Percentiles rank a stretch among this genome's conserved stretches.
Evolutionary conservation across 208 protist species (phyloP).

Genomic region (Trichomonas vaginalis): DNA sequence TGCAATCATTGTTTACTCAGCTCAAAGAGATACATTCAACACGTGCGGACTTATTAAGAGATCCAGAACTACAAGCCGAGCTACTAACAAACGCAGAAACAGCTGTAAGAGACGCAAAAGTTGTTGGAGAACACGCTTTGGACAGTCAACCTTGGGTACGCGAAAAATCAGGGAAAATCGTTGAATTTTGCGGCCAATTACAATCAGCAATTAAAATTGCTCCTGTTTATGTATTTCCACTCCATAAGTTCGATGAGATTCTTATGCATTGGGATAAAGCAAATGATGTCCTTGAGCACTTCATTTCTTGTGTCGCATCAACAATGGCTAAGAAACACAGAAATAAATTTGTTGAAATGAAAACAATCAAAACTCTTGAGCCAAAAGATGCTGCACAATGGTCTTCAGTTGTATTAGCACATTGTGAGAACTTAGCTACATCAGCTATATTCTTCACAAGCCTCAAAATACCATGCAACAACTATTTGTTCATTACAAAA

Average conservation of each 20-base stretch:
- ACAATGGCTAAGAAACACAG: not conserved
- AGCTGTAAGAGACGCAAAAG: not conserved
- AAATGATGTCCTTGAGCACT: not conserved
- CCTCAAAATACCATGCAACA: not conserved
- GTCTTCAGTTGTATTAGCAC: not conserved
- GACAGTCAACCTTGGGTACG: not conserved
- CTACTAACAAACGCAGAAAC: not conserved
- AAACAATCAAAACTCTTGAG: not conserved
- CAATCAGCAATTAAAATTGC: not conserved
- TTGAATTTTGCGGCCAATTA: not conserved
- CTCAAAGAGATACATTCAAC: not conserved
- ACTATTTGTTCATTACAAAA: not conserved
- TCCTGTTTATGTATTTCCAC: not conserved
- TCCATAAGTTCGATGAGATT: not conserved
- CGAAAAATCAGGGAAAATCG: not conserved
- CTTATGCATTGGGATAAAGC: not conserved
- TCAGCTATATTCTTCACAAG: not conserved
- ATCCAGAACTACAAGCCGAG: not conserved
- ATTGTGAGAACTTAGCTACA: not conserved
- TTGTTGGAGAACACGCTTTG: not conserved
- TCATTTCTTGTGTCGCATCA: not conserved
- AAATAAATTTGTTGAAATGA: not conserved
- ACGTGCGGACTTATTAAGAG: not conserved
- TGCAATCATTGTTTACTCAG: not conserved
- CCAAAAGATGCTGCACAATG: not conserved